Evolutionary conservation across 106 monocot species (phyloP).

Genomic region (Dioscorea dumetorum): DNA sequence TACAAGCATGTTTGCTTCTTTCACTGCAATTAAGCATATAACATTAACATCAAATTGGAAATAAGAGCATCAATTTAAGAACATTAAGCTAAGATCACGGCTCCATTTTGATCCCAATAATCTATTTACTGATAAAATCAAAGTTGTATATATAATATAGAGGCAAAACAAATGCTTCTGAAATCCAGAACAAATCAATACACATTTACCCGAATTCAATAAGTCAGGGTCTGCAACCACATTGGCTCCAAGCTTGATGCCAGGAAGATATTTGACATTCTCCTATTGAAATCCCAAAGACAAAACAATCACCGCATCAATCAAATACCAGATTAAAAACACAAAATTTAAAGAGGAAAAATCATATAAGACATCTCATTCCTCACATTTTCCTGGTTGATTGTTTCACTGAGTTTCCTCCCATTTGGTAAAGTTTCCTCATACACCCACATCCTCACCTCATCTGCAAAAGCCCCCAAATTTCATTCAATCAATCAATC

Average conservation of each 20-base stretch:
- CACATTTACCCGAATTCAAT: constrained; percentile 56
- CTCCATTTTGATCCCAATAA: too few species aligned
- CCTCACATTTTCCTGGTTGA: constrained; percentile 69
- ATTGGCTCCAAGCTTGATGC: constrained; percentile 79
- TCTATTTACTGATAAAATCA: too few species aligned
- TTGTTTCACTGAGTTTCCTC: constrained; percentile 62
- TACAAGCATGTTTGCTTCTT: constrained; percentile 78
- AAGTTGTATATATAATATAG: too few species aligned
- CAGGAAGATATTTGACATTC: constrained; percentile 86
- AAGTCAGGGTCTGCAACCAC: constrained; percentile 85
- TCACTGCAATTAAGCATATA: constrained; percentile 36
- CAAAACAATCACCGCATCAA: background rate
- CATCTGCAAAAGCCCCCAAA: constrained; percentile 33
- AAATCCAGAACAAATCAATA: too few species aligned
- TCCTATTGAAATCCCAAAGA: constrained; percentile 40
- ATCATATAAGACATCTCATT: background rate
- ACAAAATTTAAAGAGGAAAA: background rate
- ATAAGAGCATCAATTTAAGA: too few species aligned
- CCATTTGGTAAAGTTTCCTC: constrained; percentile 72
- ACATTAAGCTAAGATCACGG: too few species aligned
- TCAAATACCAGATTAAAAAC: background rate
- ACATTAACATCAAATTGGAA: too few species aligned
- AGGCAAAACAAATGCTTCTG: too few species aligned
- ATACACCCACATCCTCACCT: constrained; percentile 95
- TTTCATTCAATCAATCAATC: too few species aligned